Evolutionary conservation across 768 basidiomycete genomes (phyloP).

Genomic region (Suillus subaureus): DNA sequence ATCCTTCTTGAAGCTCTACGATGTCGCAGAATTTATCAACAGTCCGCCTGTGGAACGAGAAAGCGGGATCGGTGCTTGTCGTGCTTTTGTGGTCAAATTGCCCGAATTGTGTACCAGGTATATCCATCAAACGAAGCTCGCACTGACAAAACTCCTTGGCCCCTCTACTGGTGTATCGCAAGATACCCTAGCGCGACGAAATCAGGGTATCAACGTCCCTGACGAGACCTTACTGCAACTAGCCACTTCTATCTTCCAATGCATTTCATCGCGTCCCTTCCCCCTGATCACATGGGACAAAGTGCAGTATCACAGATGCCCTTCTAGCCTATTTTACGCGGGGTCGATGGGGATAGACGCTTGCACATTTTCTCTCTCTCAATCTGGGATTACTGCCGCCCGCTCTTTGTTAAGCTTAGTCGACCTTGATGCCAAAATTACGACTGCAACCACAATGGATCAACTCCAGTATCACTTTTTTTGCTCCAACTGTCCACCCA

Average conservation of each 20-base stretch:
- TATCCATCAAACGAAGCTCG: neutral
- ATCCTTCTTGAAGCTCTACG: neutral
- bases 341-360: accelerated
- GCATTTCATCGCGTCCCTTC: neutral
- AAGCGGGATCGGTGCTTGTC: neutral
- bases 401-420: neutral
- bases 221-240: neutral
- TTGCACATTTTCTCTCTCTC: neutral
- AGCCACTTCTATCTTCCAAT: conserved; percentile 4
- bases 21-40: neutral
- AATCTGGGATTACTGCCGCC: neutral
- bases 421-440: neutral
- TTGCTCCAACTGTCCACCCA: neutral
- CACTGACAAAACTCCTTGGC: neutral
- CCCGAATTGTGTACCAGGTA: neutral
- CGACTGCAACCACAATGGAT: neutral
- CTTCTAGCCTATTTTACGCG: accelerated
- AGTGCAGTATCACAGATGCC: neutral
- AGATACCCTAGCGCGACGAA: neutral
- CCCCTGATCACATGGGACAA: conserved; percentile 5
- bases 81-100: neutral
- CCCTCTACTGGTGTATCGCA: neutral
- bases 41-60: neutral
- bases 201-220: neutral
- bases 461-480: neutral